A percentile compares a stretch with the other conserved stretches of the same genome.
phyloP scores from a whole-genome alignment of 306 rosid species.

The Carpinus fangiana region DNA sequence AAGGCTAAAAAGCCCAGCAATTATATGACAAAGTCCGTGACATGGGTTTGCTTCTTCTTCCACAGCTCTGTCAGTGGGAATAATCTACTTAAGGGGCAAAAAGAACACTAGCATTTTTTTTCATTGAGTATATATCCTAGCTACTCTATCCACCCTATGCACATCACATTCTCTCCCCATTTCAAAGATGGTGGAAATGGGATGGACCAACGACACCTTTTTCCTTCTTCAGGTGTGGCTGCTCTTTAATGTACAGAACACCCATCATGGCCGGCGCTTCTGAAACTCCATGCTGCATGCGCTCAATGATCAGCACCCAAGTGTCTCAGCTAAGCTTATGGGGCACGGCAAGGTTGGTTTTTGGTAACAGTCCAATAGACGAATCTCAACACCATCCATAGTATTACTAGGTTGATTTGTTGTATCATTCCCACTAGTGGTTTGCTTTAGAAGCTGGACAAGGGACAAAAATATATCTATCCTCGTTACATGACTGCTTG shows the following conservation, averaged over 20 bases:
- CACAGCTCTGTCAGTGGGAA: slow-evolving; percentile 4
- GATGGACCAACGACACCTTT: background rate
- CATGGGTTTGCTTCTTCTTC: background rate
- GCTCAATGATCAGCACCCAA: slow-evolving; percentile 8
- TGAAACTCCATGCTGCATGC: background rate
- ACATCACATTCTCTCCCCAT: slow-evolving; percentile 15
- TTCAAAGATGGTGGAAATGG: slow-evolving; percentile 7
- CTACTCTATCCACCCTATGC: slow-evolving; percentile 28
- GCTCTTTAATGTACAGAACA: slow-evolving; percentile 24
- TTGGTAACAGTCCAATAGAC: slow-evolving; percentile 33
- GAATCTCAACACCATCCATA: slow-evolving; percentile 28
- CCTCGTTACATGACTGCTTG: slow-evolving; percentile 60
- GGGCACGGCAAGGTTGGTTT: slow-evolving; percentile 39
- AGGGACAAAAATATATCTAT: slow-evolving; percentile 74
- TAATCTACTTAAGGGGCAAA: slow-evolving; percentile 8
- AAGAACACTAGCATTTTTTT: slow-evolving; percentile 17
- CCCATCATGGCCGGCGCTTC: slow-evolving; percentile 29
- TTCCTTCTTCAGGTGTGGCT: slow-evolving; percentile 4
- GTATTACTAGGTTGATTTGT: slow-evolving; percentile 31
- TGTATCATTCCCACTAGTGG: slow-evolving; percentile 38
- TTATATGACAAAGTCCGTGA: background rate
- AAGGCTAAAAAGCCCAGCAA: background rate
- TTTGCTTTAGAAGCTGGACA: slow-evolving; percentile 59
- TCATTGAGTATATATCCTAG: slow-evolving; percentile 22
- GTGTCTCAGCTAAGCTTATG: slow-evolving; percentile 38